Evolutionary conservation across 805 yeast species (phyloP), one percentile per base, ranked within the genome.

Genomic region (Suhomyces kilbournensis): DNA sequence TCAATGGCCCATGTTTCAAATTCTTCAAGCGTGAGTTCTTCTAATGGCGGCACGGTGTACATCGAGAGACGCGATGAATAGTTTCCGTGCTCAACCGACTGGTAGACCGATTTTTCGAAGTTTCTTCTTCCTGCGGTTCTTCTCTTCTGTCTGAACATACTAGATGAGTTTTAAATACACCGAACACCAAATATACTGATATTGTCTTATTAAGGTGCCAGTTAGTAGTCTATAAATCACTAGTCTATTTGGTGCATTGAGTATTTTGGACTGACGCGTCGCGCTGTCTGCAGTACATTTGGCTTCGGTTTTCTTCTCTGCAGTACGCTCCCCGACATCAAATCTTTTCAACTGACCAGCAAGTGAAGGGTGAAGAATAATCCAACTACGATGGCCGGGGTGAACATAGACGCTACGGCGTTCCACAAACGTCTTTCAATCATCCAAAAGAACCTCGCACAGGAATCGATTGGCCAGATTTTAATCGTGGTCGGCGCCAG

Each of bases 1-100:
- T 93, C 98, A 50, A 94, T 86, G 4, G 98, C 98, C 97, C 97
- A 94, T 4, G 79, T 77, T 70, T 94, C 99, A 69, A 94, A 94
- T 62, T 94, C 89, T 57, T 92, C 97, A 15, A 94, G 69, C 0
- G 97, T 90, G 61, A 94, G 85, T 68, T 94, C 98, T 12, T 85
- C 84, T 30, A 78, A 70, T 0, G 98, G 98, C 9, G 96, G 94
- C 5, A 73, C 57, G 23, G 75, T 80, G 69, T 94, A 94, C 62
- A 93, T 82, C 19, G 90, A 83, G 47, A 94, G 73, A 48, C 96
- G 76, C 35, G 81, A 73, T 9, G 83, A 79, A 64, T 86, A 84
- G 51, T 42, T 17, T 12, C 45, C 30, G 19, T 20, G 26, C 26
- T 22, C 45, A 8, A 22, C 26, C 28, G 30, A 23, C 30, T 42